Conservation (phyloP, 1,139 yeast genomes). For the Yamadazyma diospyri region DNA sequence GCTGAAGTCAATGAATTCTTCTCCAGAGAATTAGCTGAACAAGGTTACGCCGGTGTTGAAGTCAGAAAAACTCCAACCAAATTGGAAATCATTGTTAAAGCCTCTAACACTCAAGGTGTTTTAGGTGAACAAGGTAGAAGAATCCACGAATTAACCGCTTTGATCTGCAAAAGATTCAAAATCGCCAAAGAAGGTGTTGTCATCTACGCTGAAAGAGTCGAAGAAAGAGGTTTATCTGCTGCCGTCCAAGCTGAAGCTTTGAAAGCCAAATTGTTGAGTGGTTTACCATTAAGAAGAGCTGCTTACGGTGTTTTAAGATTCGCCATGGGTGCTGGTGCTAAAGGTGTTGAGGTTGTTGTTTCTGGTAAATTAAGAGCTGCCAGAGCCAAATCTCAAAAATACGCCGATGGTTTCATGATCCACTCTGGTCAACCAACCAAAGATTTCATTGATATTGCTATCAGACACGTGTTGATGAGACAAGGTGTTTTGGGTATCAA, state of each 20-base stretch:
- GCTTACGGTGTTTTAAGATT: slow-evolving; percentile 99
- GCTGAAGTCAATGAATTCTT: slow-evolving; percentile 99
- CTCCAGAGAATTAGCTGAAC: slow-evolving; percentile 99
- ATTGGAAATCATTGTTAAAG: slow-evolving; percentile 98
- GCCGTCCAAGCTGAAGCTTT: slow-evolving; percentile 99
- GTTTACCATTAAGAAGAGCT: slow-evolving; percentile 99
- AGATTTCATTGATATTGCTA: slow-evolving; percentile 97
- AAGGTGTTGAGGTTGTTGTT: slow-evolving; percentile 99
- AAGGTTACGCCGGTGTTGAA: slow-evolving; percentile 99
- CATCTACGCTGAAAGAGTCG: slow-evolving; percentile 98
- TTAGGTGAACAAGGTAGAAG: slow-evolving; percentile 99
- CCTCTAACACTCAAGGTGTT: slow-evolving; percentile 98
- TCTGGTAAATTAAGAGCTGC: slow-evolving; percentile 99
- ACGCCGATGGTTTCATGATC: slow-evolving; percentile 99
- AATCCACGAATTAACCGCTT: slow-evolving; percentile 97
- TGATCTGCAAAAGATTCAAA: slow-evolving; percentile 98
- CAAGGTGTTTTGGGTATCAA: slow-evolving; percentile 99
- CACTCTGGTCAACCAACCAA: slow-evolving; percentile 99
- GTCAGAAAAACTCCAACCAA: slow-evolving; percentile 98
- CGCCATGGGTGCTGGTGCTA: slow-evolving; percentile 99
- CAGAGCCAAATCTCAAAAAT: slow-evolving; percentile 99
- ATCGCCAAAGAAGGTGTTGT: slow-evolving; percentile 91
- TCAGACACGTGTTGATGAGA: slow-evolving; percentile 99
- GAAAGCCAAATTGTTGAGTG: slow-evolving; percentile 96
- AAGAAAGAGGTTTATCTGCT: slow-evolving; percentile 99